These are phyloP conservation scores for Cenococcum geophilum DNA, from an alignment of 495 filamentous ascomycete genomes.

Conservation along the genomic window DNA sequence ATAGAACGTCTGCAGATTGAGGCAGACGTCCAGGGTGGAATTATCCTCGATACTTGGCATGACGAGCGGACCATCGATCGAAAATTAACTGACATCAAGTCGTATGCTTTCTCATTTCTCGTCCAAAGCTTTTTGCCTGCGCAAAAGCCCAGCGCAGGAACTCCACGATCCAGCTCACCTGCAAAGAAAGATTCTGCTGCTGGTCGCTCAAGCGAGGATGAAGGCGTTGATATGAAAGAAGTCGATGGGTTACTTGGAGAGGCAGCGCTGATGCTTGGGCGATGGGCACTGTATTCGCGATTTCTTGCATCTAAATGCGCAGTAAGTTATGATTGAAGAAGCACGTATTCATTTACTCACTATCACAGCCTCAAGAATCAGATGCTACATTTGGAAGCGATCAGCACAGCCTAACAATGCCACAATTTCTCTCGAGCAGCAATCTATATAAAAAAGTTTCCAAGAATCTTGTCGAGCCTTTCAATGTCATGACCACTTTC, in stretches of 20 bases:
- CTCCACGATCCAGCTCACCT: slow-evolving; percentile 56
- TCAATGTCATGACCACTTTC: slow-evolving; percentile 85
- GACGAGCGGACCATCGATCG: slow-evolving; percentile 81
- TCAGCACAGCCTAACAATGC: slow-evolving; percentile 46
- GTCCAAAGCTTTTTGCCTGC: slow-evolving; percentile 86
- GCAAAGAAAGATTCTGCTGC: slow-evolving; percentile 43
- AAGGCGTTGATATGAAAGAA: slow-evolving; percentile 92
- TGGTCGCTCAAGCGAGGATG: slow-evolving; percentile 62
- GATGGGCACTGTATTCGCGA: slow-evolving; percentile 87
- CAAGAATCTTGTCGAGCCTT: slow-evolving; percentile 64
- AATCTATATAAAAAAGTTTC: slow-evolving; percentile 68
- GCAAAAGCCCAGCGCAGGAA: slow-evolving; percentile 40
- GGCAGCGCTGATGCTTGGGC: slow-evolving; percentile 80
- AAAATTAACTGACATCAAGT: slow-evolving; percentile 86
- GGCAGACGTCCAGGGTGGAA: slow-evolving; percentile 95
- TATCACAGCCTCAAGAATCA: slow-evolving; percentile 29
- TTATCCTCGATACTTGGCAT: slow-evolving; percentile 89
- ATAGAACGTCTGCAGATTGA: slow-evolving; percentile 90
- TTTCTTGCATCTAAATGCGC: slow-evolving; percentile 80
- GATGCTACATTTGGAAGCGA: slow-evolving; percentile 19
- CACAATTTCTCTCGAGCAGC: slow-evolving; percentile 66
- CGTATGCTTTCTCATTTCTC: slow-evolving; percentile 93
- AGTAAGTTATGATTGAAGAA: slow-evolving; percentile 44
- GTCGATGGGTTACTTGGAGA: slow-evolving; percentile 81
- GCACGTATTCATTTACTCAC: slow-evolving; percentile 14